Percentiles rank a stretch among this genome's conserved stretches.
phyloP scores from a whole-genome alignment of 306 rosid species.

The Rubus idaeus region DNA sequence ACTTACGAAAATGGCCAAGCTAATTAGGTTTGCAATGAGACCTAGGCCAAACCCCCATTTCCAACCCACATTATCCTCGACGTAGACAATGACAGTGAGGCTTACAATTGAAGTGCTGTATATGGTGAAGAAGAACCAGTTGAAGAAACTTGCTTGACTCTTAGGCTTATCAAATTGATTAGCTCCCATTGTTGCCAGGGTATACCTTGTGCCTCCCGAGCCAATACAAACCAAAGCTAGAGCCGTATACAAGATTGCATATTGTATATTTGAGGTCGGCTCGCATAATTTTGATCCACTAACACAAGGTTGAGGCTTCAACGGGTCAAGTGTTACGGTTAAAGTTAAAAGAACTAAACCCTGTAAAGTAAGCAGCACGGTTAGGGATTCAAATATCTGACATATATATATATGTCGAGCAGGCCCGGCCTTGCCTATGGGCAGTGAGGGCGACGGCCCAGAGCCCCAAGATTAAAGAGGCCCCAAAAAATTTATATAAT shows the following conservation, averaged over 20 bases:
- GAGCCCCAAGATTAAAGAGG: no score
- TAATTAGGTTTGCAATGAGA: constrained; percentile 17
- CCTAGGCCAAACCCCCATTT: constrained; percentile 43
- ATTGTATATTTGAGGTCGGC: constrained; percentile 28
- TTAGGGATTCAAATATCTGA: no score
- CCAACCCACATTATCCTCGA: constrained; percentile 43
- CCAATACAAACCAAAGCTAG: constrained; percentile 34
- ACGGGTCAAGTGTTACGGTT: constrained; percentile 24
- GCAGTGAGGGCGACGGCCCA: no score
- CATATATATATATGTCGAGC: no score
- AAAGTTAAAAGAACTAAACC: constrained; percentile 29
- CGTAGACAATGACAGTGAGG: constrained; percentile 35
- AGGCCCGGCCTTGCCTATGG: no score
- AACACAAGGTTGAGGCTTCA: constrained; percentile 41
- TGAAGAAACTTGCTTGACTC: constrained; percentile 36
- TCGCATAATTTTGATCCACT: constrained; percentile 29
- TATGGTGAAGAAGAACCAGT: constrained; percentile 43
- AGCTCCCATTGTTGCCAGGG: constrained; percentile 50
- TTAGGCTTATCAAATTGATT: constrained; percentile 41
- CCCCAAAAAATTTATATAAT: no score
- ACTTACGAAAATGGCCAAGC: constrained; percentile 20
- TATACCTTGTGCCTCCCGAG: constrained; percentile 48
- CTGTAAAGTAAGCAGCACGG: no score
- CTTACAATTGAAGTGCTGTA: constrained; percentile 12
- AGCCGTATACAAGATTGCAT: constrained; percentile 31